Evolutionary conservation across 192 early-diverging fungal genomes (phyloP).

Genomic region (Paraglomus brasilianum): DNA sequence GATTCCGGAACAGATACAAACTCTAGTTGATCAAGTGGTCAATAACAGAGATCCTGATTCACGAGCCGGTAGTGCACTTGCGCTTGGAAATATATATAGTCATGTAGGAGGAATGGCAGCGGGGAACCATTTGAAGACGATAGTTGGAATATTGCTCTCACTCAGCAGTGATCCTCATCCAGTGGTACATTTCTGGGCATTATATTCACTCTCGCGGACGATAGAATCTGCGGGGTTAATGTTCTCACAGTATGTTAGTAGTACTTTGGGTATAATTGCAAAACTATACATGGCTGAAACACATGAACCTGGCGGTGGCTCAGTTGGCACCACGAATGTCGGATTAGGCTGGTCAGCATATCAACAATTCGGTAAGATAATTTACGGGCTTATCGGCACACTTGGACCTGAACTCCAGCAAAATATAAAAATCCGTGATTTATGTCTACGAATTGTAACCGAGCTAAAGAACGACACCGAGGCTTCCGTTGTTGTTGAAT

Average conservation of each 20-base stretch:
- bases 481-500: conserved; percentile 75
- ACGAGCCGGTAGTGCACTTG: conserved; percentile 88
- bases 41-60: conserved; percentile 91
- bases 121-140: conserved; percentile 75
- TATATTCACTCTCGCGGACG: conserved; percentile 79
- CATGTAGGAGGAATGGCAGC: conserved; percentile 90
- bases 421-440: conserved; percentile 68
- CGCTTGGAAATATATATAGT: conserved; percentile 84
- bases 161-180: conserved; percentile 91
- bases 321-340: conserved; percentile 60
- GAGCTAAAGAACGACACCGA: conserved; percentile 77
- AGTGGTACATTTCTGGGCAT: conserved; percentile 90
- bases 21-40: conserved; percentile 83
- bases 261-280: conserved; percentile 82
- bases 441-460: conserved; percentile 76
- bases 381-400: conserved; percentile 84
- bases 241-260: conserved; percentile 87
- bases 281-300: conserved; percentile 87
- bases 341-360: conserved; percentile 65
- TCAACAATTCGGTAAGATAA: conserved; percentile 79
- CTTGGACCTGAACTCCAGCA: conserved; percentile 89
- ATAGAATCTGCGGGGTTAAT: conserved; percentile 88
- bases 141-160: conserved; percentile 87
- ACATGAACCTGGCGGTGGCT: conserved; percentile 72
- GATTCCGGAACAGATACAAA: conserved; percentile 70